A percentile compares a stretch with the other conserved stretches of the same genome.
phyloP scores from a whole-genome alignment of 495 filamentous ascomycete species.

The Neurospora africana region DNA sequence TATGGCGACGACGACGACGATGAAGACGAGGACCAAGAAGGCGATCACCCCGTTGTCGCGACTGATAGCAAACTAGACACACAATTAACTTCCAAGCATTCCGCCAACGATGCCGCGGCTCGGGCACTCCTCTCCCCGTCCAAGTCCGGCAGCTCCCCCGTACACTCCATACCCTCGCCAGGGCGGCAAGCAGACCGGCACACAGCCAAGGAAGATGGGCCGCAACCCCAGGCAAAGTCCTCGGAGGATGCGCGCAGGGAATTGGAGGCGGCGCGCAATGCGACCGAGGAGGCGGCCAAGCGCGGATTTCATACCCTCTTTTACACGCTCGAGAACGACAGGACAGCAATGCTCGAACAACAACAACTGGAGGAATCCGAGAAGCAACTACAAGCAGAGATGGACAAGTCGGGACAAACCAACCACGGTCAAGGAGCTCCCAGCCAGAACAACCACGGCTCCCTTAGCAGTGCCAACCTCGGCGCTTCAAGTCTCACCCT shows the following conservation, averaged over 20 bases:
- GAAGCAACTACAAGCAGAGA: conserved; percentile 88
- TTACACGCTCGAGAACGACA: conserved; percentile 90
- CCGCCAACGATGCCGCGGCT: conserved; percentile 32
- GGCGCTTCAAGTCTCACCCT: conserved; percentile 94
- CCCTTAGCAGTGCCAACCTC: conserved; percentile 83
- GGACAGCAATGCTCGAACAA: conserved; percentile 93
- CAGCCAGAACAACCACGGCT: conserved; percentile 58
- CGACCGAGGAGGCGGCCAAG: conserved; percentile 81
- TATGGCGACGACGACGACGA: conserved; percentile 80
- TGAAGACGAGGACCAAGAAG: conserved; percentile 52
- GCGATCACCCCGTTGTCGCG: conserved; percentile 31
- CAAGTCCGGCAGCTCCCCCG: conserved; percentile 48
- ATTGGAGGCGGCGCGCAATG: conserved; percentile 87
- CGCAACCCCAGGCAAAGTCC: conserved; percentile 45
- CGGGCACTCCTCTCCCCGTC: conserved; percentile 42
- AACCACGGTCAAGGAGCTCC: conserved; percentile 34
- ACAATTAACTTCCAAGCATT: conserved; percentile 41
- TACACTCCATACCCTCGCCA: conserved; percentile 42
- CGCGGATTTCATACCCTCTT: conserved; percentile 83
- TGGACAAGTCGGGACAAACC: conserved; percentile 51
- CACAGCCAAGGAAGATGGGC: conserved; percentile 29
- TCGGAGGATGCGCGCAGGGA: conserved; percentile 85
- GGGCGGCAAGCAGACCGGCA: conserved; percentile 35
- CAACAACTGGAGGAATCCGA: conserved; percentile 94
- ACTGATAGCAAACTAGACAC: conserved; percentile 32